phyloP scores from a whole-genome alignment of 1,284 basidiomycete genomes.

The Rhodofomes roseus region DNA sequence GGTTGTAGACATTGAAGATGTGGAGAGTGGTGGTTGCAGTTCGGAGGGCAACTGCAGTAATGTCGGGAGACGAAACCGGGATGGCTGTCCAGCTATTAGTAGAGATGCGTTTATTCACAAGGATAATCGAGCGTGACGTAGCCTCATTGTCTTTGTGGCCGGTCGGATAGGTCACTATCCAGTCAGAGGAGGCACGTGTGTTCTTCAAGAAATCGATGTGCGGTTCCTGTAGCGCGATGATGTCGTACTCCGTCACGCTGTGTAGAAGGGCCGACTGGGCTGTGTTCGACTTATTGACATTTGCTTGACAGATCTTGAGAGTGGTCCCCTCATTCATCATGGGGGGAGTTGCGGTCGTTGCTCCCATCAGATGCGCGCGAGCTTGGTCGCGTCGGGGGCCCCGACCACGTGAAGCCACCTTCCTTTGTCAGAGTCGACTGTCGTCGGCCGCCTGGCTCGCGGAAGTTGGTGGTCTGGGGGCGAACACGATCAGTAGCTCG shows the following conservation, averaged over 20 bases:
- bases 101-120: constrained; percentile 25
- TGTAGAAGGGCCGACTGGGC: background rate
- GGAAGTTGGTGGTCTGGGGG: background rate
- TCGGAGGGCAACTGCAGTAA: constrained; percentile 24
- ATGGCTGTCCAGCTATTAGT: constrained; percentile 26
- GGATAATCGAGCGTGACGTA: constrained; percentile 20
- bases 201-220: background rate
- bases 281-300: background rate
- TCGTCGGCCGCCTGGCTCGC: background rate
- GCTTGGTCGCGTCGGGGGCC: background rate
- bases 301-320: background rate
- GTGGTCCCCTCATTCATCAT: background rate
- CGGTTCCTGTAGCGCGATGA: background rate
- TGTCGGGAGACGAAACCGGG: constrained; percentile 19
- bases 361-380: too few relatives aligned
- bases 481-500: too few relatives aligned
- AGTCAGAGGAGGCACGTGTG: background rate
- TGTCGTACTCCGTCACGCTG: background rate
- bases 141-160: background rate
- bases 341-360: too few relatives aligned
- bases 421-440: background rate
- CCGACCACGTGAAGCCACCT: background rate
- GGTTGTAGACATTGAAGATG: constrained; percentile 37
- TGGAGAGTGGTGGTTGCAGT: constrained; percentile 10
- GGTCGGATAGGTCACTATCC: background rate